phyloP scores from a whole-genome alignment of 495 filamentous ascomycete species.

The Parathielavia appendiculata region DNA sequence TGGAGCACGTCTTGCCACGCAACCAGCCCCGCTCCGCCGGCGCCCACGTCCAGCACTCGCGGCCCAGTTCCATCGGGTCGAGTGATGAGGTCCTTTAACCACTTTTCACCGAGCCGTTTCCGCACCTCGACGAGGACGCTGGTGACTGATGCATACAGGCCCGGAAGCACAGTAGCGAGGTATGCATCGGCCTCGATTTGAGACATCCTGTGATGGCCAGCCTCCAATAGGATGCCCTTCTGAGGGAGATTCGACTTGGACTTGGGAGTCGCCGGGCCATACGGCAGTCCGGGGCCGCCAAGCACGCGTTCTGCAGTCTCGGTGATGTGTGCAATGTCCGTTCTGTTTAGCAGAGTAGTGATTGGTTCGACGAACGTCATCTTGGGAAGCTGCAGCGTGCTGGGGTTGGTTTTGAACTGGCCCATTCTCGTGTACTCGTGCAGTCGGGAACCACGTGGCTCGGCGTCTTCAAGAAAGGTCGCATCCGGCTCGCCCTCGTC shows the following conservation, averaged over 20 bases:
- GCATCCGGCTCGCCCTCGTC: conserved; percentile 37
- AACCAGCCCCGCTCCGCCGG: conserved; percentile 73
- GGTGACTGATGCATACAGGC: conserved; percentile 67
- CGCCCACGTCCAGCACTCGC: conserved; percentile 77
- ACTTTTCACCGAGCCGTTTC: conserved; percentile 73
- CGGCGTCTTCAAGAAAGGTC: conserved; percentile 28
- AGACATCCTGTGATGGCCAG: conserved; percentile 65
- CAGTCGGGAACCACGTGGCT: conserved; percentile 31
- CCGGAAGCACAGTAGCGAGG: conserved; percentile 72
- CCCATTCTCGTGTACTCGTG: conserved; percentile 65
- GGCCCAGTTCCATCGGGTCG: conserved; percentile 62
- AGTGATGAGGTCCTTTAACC: conserved; percentile 64
- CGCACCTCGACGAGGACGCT: conserved; percentile 77
- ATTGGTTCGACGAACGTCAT: conserved; percentile 62
- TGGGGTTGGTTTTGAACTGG: conserved; percentile 60
- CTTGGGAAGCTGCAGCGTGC: conserved; percentile 65
- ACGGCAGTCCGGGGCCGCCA: conserved; percentile 68
- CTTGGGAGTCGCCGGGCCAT: conserved; percentile 50
- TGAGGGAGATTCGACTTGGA: conserved; percentile 49
- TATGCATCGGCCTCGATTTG: conserved; percentile 87
- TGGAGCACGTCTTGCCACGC: conserved; percentile 80
- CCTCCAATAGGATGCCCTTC: conserved; percentile 62
- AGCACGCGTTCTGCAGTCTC: conserved; percentile 64
- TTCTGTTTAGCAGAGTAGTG: conserved; percentile 56
- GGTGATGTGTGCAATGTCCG: conserved; percentile 65